Base-by-base conservation (phyloP, 2,329 filamentous ascomycete genomes). In the Penicillium sp. region DNA sequence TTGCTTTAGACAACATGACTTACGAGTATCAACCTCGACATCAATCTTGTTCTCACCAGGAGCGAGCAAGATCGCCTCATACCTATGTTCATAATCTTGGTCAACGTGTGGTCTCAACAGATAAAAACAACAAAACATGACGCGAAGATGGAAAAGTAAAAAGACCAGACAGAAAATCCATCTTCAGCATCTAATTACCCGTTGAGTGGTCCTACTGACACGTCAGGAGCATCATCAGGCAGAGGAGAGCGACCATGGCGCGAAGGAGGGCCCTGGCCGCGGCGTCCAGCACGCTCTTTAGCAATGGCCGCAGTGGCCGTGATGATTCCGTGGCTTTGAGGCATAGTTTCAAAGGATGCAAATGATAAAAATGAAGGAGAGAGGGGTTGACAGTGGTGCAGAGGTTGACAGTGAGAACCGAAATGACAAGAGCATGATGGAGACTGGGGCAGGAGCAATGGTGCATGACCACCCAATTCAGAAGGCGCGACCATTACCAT, bases 41-140 rank as follows among this genome's bases (percentile, higher is more conserved):
- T 91, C 88, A 55, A 96, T 90, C 78, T 97, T 97, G 80, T 93
- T 94, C 82, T 99, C 91, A 58, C 88, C 91, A 45, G 91, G 88
- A 38, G 76, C 84, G 56, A 97, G 88, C 60, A 97, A 78, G 78
- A 97, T 97, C 45, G 95, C 84, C 80, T 97, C 94, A 78, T 95
- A 96, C 70, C 94, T 97, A 59, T 68, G 55, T 27, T 50, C 18
- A 23, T 32, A 9, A 35, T 39, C 19, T 54, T 18, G 52, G 55
- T 62, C 23, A 46, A 27, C 39, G 16, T 18, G 18, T 16, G n/a
- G n/a, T 19, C 13, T 10, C 14, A 27, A 26, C 7, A 2, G 4
- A 26, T 16, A 8, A 7, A 42, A 32, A 19, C 7, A 40, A n/a
- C 26, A 13, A 14, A 16, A 38, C 5, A 10, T 10, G 35, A 48